A percentile compares a stretch with the other conserved stretches of the same genome.
Conservation (phyloP, 1,139 yeast genomes). For the Scheffersomyces cryptocercus region DNA sequence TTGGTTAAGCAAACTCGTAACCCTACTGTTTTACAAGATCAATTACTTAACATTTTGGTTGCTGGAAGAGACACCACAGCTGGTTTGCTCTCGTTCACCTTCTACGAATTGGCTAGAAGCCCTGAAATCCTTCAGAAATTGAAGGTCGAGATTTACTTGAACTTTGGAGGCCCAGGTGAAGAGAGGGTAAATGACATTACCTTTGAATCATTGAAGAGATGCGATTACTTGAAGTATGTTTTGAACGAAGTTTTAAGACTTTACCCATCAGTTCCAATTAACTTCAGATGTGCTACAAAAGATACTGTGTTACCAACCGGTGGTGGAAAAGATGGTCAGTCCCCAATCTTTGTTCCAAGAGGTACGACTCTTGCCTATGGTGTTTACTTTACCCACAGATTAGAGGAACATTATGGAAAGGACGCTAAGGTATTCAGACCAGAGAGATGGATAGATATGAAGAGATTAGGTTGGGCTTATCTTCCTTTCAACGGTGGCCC, state of each 20-base stretch:
- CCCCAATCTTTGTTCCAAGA: slow-evolving; percentile 22
- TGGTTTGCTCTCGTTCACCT: slow-evolving; percentile 48
- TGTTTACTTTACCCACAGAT: slow-evolving; percentile 23
- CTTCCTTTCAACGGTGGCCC: slow-evolving; percentile 50
- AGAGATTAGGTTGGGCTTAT: slow-evolving; percentile 43
- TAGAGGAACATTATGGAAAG: slow-evolving; percentile 19
- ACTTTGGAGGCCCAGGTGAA: slow-evolving; percentile 32
- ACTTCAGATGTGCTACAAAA: slow-evolving; percentile 24
- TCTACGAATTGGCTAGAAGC: slow-evolving; percentile 48
- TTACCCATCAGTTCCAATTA: slow-evolving; percentile 28
- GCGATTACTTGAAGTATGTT: slow-evolving; percentile 26
- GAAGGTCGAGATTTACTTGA: slow-evolving; percentile 34
- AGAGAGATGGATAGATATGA: slow-evolving; percentile 23
- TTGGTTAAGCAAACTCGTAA: slow-evolving; percentile 52
- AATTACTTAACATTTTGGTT: slow-evolving; percentile 50
- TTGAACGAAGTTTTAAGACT: slow-evolving; percentile 26
- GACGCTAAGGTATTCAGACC: slow-evolving; percentile 23
- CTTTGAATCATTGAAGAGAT: slow-evolving; percentile 24
- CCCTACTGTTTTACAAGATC: slow-evolving; percentile 51
- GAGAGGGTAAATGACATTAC: slow-evolving; percentile 16
- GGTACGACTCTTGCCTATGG: slow-evolving; percentile 23
- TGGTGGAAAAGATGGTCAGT: slow-evolving; percentile 20
- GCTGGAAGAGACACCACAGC: slow-evolving; percentile 66
- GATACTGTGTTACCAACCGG: slow-evolving; percentile 27
- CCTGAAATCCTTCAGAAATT: slow-evolving; percentile 40